A percentile compares a stretch with the other conserved stretches of the same genome.
phyloP scores from a whole-genome alignment of 2,329 filamentous ascomycete species.

The Dactylellina cionopaga region DNA sequence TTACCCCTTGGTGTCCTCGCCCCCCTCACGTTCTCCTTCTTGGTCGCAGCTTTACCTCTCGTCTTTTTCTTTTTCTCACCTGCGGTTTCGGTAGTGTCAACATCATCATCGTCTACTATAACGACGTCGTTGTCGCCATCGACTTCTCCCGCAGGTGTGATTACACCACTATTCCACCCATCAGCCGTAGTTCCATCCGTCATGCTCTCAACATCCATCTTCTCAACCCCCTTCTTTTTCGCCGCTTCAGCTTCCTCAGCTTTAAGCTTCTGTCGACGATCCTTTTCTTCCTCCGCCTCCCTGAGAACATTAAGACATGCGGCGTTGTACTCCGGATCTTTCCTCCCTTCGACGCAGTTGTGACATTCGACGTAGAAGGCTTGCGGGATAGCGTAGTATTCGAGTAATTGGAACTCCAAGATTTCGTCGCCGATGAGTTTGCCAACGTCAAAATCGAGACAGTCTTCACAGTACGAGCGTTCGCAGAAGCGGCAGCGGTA shows the following conservation, averaged over 20 bases:
- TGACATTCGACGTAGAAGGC: constrained; percentile 50
- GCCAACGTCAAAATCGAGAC: constrained; percentile 66
- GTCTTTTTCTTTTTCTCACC: constrained; percentile 33
- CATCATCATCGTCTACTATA: constrained; percentile 43
- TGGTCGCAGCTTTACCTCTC: constrained; percentile 22
- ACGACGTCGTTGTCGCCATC: constrained; percentile 46
- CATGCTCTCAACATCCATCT: constrained; percentile 52
- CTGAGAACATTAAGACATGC: constrained; percentile 43
- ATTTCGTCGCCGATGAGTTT: constrained; percentile 66
- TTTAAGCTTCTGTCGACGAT: constrained; percentile 18
- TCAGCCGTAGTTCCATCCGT: constrained; percentile 39
- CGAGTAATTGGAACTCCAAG: constrained; percentile 66
- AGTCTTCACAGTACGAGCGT: constrained; percentile 69
- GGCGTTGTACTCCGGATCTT: constrained; percentile 44
- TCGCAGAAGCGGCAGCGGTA: constrained; percentile 68
- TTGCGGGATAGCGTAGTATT: constrained; percentile 57
- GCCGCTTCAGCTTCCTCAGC: constrained; percentile 14
- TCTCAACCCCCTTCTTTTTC: constrained; percentile 31
- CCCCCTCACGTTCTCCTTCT: constrained; percentile 32
- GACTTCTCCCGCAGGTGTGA: constrained; percentile 44
- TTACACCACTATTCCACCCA: constrained; percentile 42
- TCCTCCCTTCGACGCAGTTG: constrained; percentile 41
- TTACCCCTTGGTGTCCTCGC: background rate
- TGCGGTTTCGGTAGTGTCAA: constrained; percentile 26
- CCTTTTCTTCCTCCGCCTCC: constrained; percentile 35